A percentile compares a stretch with the other conserved stretches of the same genome.
phyloP scores from a whole-genome alignment of 805 yeast genomes.

The Metschnikowia kunwiensis region DNA sequence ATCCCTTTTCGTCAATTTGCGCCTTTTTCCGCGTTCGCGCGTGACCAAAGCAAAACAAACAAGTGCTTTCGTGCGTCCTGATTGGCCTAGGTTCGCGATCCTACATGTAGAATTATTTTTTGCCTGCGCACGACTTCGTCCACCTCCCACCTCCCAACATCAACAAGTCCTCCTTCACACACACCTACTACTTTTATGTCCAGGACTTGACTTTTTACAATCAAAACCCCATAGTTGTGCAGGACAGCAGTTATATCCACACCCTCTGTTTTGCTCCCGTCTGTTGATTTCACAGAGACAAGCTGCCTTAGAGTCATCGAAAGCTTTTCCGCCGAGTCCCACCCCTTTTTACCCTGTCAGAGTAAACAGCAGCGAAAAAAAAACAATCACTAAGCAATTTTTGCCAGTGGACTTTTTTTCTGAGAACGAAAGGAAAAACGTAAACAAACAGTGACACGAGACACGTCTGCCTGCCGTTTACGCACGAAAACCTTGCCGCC shows the following conservation, averaged over 20 bases:
- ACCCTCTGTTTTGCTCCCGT: slow-evolving; percentile 15
- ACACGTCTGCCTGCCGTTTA: slow-evolving; percentile 7
- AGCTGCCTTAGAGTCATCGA: slow-evolving; percentile 1
- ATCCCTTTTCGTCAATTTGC: too few relatives aligned
- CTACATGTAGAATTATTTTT: slow-evolving; percentile 10
- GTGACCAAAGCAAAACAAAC: slow-evolving; percentile 7
- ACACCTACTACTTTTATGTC: slow-evolving; percentile 24
- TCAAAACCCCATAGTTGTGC: slow-evolving; percentile 18
- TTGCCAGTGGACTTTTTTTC: background rate
- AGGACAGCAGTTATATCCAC: slow-evolving; percentile 22
- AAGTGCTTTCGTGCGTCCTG: slow-evolving; percentile 1
- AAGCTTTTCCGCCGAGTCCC: slow-evolving; percentile 2
- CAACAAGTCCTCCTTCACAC: slow-evolving; percentile 22
- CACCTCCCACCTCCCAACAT: slow-evolving; percentile 15
- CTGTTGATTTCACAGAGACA: slow-evolving; percentile 1
- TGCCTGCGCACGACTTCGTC: slow-evolving; percentile 17
- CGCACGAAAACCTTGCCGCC: background rate
- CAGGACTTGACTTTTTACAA: slow-evolving; percentile 18
- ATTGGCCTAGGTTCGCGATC: slow-evolving; percentile 6
- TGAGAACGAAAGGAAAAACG: slow-evolving; percentile 1
- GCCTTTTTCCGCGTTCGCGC: too few relatives aligned
- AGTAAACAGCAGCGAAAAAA: slow-evolving; percentile 7
- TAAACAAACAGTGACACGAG: slow-evolving; percentile 10
- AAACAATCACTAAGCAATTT: background rate
- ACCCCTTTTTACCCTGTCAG: slow-evolving; percentile 6